Conservation (phyloP, 352 stramenopile genomes). For the Thalassiosira mediterranea region DNA sequence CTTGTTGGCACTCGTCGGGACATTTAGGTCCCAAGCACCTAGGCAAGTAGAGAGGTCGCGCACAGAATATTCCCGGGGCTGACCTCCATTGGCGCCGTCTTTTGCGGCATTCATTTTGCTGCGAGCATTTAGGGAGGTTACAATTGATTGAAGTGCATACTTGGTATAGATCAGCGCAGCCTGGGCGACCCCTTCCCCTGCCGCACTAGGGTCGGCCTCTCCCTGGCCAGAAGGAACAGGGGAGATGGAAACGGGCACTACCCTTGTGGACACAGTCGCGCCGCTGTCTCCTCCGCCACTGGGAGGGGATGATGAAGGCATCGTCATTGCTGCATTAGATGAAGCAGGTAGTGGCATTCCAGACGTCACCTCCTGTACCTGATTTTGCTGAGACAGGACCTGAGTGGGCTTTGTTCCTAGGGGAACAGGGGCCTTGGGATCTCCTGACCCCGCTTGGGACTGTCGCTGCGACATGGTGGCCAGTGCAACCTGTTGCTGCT, state of each 20-base stretch:
- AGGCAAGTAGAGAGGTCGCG: constrained; percentile 52
- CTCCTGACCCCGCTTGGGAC: too few species aligned
- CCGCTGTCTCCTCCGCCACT: background rate
- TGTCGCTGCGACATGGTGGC: too few species aligned
- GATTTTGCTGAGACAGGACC: too few species aligned
- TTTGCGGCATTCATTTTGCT: constrained; percentile 9
- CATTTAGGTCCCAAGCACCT: constrained; percentile 48
- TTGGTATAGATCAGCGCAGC: constrained; percentile 51
- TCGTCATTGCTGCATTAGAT: too few species aligned
- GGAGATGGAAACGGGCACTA: constrained; percentile 44
- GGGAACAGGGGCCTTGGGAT: too few species aligned
- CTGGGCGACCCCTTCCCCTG: constrained; percentile 32
- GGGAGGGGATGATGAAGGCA: too few species aligned
- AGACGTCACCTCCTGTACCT: too few species aligned
- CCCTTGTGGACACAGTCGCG: background rate
- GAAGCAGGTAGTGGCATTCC: too few species aligned
- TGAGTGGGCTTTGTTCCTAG: too few species aligned
- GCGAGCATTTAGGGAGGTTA: constrained; percentile 30
- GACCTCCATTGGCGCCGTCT: background rate
- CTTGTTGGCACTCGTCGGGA: constrained; percentile 23
- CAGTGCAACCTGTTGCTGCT: constrained; percentile 2
- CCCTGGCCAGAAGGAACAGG: constrained; percentile 1
- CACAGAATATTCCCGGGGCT: constrained; percentile 32
- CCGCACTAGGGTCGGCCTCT: background rate
- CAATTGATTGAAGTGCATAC: constrained; percentile 43